Evolutionary conservation across 23 red algal genomes (phyloP).

Genomic region (Rhodosorus marinus): DNA sequence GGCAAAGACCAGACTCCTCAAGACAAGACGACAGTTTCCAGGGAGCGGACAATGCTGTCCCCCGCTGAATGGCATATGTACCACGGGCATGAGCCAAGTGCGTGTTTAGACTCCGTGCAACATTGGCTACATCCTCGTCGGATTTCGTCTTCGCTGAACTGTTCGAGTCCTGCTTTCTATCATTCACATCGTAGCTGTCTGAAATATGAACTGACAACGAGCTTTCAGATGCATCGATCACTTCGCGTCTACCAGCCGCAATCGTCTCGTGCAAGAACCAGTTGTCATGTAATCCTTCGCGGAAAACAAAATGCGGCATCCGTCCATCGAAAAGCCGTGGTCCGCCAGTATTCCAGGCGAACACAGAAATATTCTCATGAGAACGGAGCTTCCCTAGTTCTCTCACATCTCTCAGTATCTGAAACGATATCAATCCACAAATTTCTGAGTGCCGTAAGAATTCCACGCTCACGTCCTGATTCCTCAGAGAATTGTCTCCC

Average conservation of each 20-base stretch:
- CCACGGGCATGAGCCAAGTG: slow-evolving; percentile 48
- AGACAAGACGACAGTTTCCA: slow-evolving; percentile 61
- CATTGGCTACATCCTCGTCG: no score
- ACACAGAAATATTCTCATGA: slow-evolving; percentile 79
- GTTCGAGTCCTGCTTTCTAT: slow-evolving; percentile 1
- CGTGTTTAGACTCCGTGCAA: slow-evolving; percentile 70
- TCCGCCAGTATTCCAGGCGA: slow-evolving; percentile 63
- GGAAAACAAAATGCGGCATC: slow-evolving; percentile 87
- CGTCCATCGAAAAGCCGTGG: slow-evolving; percentile 39
- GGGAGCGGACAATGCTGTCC: slow-evolving; percentile 60
- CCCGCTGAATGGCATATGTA: slow-evolving; percentile 69
- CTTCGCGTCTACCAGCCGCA: slow-evolving; percentile 26
- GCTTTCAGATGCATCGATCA: slow-evolving; percentile 65
- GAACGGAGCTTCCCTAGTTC: slow-evolving; percentile 55
- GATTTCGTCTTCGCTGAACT: not conserved
- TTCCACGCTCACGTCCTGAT: no score
- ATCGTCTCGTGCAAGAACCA: slow-evolving; percentile 89
- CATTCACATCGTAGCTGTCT: slow-evolving; percentile 39
- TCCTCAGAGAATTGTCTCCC: no score
- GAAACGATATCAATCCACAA: no score
- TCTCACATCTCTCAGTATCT: no score
- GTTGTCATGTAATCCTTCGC: slow-evolving; percentile 84
- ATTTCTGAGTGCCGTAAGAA: no score
- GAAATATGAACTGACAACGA: slow-evolving; percentile 44
- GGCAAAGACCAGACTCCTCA: slow-evolving; percentile 32